Conservation (phyloP, 1,284 basidiomycete genomes). For the Clitocybe nebularis region DNA sequence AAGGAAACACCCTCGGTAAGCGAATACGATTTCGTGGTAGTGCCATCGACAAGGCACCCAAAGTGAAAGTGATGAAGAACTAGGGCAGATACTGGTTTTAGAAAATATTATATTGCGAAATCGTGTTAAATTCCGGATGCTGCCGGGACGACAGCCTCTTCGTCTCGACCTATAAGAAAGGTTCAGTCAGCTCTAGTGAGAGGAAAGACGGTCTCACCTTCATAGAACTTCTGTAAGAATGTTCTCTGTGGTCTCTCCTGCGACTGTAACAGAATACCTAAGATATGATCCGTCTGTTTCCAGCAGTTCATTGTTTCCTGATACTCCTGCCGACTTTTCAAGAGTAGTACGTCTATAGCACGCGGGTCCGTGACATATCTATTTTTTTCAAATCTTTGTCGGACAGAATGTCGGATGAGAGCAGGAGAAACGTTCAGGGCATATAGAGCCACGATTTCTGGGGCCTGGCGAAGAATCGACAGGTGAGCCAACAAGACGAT, state of each 20-base stretch:
- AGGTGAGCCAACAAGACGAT: slow-evolving; percentile 8
- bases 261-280: slow-evolving; percentile 58
- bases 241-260: slow-evolving; percentile 52
- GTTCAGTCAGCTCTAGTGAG: slow-evolving; percentile 5
- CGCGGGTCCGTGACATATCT: slow-evolving; percentile 79
- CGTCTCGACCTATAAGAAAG: slow-evolving; percentile 30
- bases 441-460: slow-evolving; percentile 85
- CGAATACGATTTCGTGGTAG: too few species aligned
- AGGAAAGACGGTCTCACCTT: slow-evolving; percentile 47
- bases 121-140: slow-evolving; percentile 26
- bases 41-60: too few species aligned
- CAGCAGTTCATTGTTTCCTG: slow-evolving; percentile 95
- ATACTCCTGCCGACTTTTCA: slow-evolving; percentile 86
- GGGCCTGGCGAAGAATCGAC: slow-evolving; percentile 55
- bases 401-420: slow-evolving; percentile 80
- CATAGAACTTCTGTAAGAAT: slow-evolving; percentile 84
- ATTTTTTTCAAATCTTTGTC: slow-evolving; percentile 87
- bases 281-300: slow-evolving; percentile 81
- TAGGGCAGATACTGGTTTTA: not conserved
- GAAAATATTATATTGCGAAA: not conserved
- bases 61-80: too few species aligned
- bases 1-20: too few species aligned
- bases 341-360: slow-evolving; percentile 84
- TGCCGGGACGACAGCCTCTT: slow-evolving; percentile 33
- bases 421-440: slow-evolving; percentile 80